Evolutionary conservation across 257 asterid species (phyloP).

Genomic region (Cinchona pubescens): DNA sequence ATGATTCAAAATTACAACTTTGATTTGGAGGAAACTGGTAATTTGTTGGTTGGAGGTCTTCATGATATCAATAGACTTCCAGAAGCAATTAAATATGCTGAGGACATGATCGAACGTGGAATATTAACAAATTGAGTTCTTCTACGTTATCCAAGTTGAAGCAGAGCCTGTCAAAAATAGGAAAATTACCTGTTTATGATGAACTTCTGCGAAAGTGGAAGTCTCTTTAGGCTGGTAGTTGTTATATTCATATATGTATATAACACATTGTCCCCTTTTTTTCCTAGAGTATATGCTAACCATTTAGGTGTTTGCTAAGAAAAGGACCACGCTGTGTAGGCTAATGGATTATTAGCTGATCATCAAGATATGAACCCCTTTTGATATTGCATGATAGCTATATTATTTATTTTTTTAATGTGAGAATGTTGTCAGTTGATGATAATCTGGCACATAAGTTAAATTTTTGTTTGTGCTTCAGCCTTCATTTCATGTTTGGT

Average conservation of each 20-base stretch:
- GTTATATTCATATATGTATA: conserved; percentile 3
- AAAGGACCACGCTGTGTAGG: neutral
- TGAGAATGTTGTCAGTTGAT: neutral
- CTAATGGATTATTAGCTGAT: neutral
- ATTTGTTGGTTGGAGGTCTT: conserved; percentile 54
- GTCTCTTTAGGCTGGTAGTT: conserved; percentile 21
- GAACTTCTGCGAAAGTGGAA: conserved; percentile 70
- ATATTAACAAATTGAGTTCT: conserved; percentile 53
- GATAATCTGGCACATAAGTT: neutral
- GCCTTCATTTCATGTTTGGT: neutral
- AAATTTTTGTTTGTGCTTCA: neutral
- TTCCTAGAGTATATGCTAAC: neutral
- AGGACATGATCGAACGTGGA: conserved; percentile 63
- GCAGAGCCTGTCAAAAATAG: conserved; percentile 47
- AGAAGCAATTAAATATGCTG: conserved; percentile 66
- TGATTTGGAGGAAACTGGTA: conserved; percentile 73
- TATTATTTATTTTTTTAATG: neutral
- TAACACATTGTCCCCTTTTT: neutral
- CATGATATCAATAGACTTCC: conserved; percentile 50
- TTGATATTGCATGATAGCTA: neutral
- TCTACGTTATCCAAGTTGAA: conserved; percentile 63
- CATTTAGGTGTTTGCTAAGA: neutral
- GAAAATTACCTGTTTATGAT: conserved; percentile 47
- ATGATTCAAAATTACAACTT: conserved; percentile 50
- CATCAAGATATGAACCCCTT: neutral